Conservation (phyloP, 352 stramenopile genomes). For the Globisporangium spinosum region DNA sequence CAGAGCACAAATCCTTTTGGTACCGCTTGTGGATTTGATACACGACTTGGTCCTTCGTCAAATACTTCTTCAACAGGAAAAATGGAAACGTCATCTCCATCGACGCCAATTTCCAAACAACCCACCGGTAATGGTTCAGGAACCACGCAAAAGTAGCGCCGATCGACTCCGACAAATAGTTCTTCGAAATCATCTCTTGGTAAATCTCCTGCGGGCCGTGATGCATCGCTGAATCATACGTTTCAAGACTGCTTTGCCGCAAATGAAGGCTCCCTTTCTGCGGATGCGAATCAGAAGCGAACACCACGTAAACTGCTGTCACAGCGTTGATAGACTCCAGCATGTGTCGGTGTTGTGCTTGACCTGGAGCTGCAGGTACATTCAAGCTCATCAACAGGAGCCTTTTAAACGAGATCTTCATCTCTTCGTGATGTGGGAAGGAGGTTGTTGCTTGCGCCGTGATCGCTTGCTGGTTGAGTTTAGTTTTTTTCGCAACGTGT, state of each 20-base stretch:
- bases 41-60: slow-evolving; percentile 56
- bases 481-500: slow-evolving; percentile 21
- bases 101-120: slow-evolving; percentile 65
- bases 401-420: slow-evolving; percentile 42
- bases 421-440: slow-evolving; percentile 33
- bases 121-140: slow-evolving; percentile 69
- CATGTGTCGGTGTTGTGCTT: slow-evolving; percentile 18
- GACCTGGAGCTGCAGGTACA: slow-evolving; percentile 3
- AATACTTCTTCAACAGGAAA: slow-evolving; percentile 50
- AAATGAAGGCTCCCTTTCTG: slow-evolving; percentile 2
- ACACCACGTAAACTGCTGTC: slow-evolving; percentile 29
- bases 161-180: slow-evolving; percentile 26
- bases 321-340: slow-evolving; percentile 31
- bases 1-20: slow-evolving; percentile 47
- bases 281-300: slow-evolving; percentile 8
- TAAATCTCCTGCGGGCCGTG: slow-evolving; percentile 34
- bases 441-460: background rate
- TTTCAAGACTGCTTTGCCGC: slow-evolving; percentile 6
- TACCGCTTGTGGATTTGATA: slow-evolving; percentile 50
- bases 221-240: slow-evolving; percentile 18
- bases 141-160: slow-evolving; percentile 57
- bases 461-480: slow-evolving; percentile 3
- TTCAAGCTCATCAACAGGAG: slow-evolving; percentile 18
- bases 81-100: slow-evolving; percentile 49
- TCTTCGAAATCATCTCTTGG: slow-evolving; percentile 25